Base-by-base conservation (phyloP, 495 filamentous ascomycete genomes). In the Aspergillus ostianus region DNA sequence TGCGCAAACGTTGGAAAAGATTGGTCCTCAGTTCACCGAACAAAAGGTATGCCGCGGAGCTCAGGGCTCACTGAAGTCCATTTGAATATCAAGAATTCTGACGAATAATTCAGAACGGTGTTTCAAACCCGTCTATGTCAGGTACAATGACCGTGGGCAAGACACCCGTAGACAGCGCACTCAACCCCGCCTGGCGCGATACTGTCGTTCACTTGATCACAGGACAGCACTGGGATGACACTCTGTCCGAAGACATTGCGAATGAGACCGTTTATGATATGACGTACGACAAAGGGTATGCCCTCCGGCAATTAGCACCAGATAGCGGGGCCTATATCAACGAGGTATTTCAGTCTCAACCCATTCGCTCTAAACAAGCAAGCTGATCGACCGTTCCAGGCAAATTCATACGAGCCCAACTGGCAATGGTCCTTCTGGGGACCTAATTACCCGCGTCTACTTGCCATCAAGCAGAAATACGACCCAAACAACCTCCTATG, bases 371-470 rank as follows among this genome's bases (percentile, higher is more conserved):
- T n/a, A 2, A 32, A 32, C 30, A 32, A 32, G 10, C 30, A 1
- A 12, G 7, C 6, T 32, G 10, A 12, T 32, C 30, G 3, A 13
- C 9, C 5, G 6, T 52, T 41, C 1, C 18, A 83, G 79, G 84
- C 82, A 13, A 69, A 81, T 64, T 57, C 64, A 0, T 65, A 70
- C 32, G 82, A 83, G 57, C 76, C 77, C 2, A 58, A 82, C 30
- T 84, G 72, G 73, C 71, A 78, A 53, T 61, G 65, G n/a, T 67
- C 70, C 6, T 83, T 83, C 66, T 86, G 74, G 69, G 84, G 83
- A 3, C 48, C 64, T 0, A 80, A 83, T 36, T 85, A 85, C 62
- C 60, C 62, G 3, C 67, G 72, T 13, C 65, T 85, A 57, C 50
- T 67, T 7, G 32, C 45, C 19, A 82, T 85, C 57, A 85, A 86